Evolutionary conservation across 73 alveolate species (phyloP).

Genomic region (Tetrahymena elliotti): DNA sequence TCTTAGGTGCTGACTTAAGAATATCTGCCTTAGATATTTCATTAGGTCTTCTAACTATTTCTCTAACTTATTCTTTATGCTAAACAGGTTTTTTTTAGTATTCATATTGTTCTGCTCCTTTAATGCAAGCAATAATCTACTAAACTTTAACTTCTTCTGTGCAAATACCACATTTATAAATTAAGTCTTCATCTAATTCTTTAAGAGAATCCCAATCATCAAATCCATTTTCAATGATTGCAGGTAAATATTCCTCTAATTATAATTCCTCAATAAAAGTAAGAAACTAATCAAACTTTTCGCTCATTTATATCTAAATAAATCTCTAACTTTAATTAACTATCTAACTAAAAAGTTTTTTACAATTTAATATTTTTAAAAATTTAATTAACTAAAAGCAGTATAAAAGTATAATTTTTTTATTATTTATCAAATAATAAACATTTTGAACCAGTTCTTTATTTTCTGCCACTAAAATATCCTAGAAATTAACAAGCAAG

Average conservation of each 20-base stretch:
- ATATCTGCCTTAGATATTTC: neutral
- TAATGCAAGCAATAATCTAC: neutral
- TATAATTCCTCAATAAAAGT: neutral
- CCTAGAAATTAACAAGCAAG: neutral
- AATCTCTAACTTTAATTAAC: neutral
- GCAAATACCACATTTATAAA: neutral
- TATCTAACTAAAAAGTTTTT: neutral
- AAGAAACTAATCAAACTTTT: neutral
- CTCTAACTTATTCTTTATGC: neutral
- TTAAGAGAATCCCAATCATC: neutral
- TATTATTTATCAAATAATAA: neutral
- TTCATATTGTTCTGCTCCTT: neutral
- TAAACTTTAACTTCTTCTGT: neutral
- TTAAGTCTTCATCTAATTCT: neutral
- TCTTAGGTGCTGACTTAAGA: neutral
- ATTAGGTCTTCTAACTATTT: neutral
- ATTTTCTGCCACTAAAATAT: neutral
- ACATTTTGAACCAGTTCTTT: neutral
- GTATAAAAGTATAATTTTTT: neutral
- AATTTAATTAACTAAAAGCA: neutral
- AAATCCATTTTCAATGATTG: neutral
- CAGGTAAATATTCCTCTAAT: neutral
- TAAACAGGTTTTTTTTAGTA: neutral
- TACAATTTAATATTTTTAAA: neutral
- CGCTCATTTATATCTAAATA: neutral